Evolutionary conservation across 345 rosid species (phyloP), one percentile per base, ranked within the genome.

Genomic region (Citrus cavaleriei): DNA sequence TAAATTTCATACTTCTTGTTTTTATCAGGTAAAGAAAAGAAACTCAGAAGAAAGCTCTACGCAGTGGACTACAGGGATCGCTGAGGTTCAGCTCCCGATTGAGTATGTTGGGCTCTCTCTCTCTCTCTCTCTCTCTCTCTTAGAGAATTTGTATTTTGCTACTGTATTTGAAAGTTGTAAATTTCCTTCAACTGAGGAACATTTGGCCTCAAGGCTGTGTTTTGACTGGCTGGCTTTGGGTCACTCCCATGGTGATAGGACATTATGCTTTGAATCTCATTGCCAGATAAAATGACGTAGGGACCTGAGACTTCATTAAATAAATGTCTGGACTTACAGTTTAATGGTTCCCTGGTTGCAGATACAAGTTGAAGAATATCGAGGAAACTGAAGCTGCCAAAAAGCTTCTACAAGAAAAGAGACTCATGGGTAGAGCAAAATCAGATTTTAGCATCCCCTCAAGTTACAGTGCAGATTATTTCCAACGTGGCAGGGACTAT

Each of bases 351-450:
- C 12, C 37, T 82, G 77, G 21, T 75, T 85, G 73, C 90, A 96
- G 99, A 78, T 96, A 85, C 85, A 96, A 96, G 83, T 83, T 96
- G 78, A 94, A 78, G 85, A 96, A 96, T 83, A 96, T 96, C 69
- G 97, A 94, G 82, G 99, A 96, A 82, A 96, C 99, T 25, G 99
- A 94, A 85, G 99, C 99, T 69, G 98, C 99, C 30, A 96, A 96
- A 78, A 96, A 94, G 97, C 98, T 94, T 85, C 77, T 96, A 67
- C 97, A 94, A 73, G 99, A 96, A 84, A 96, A 89, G 82, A 88
- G 98, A 86, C 90, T 94, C 58, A 87, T 83, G 92, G 94, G 93
- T 49, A 81, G 90, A 37, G 71, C 92, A 7, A 94, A 91, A 80
- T 89, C 97, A 3, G 98, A 94, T 57, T 78, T 87, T 79, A 94